A percentile compares a stretch with the other conserved stretches of the same genome.
Evolutionary conservation across 148 eudicot genomes (phyloP).

Genomic region (Rhododendron henanense): DNA sequence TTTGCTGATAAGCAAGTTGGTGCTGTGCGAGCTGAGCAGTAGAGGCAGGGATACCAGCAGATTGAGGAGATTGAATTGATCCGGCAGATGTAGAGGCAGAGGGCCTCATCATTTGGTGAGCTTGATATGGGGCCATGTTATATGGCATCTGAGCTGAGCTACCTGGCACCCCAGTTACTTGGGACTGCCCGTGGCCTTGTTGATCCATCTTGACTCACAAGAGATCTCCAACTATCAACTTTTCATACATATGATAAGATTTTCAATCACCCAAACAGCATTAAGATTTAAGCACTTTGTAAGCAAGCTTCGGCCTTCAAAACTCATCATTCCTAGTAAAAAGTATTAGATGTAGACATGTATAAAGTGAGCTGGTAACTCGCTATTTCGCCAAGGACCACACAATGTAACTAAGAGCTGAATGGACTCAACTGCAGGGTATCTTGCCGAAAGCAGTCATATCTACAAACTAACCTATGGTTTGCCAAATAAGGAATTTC

Average conservation of each 20-base stretch:
- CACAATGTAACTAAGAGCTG: neutral
- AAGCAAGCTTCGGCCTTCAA: neutral
- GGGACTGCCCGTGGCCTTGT: slow-evolving; percentile 43
- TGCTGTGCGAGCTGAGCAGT: slow-evolving; percentile 23
- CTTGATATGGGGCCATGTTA: slow-evolving; percentile 25
- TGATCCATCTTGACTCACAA: slow-evolving; percentile 32
- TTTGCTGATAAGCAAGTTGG: slow-evolving; percentile 31
- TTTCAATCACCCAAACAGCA: neutral
- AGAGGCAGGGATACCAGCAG: slow-evolving; percentile 9
- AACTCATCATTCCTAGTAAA: neutral
- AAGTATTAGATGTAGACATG: neutral
- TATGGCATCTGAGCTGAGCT: slow-evolving; percentile 39
- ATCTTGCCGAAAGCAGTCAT: neutral
- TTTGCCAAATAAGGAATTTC: neutral
- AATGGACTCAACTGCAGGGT: neutral
- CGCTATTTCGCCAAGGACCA: neutral
- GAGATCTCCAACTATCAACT: neutral
- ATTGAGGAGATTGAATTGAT: slow-evolving; percentile 18
- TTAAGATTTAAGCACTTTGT: neutral
- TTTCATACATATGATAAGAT: neutral
- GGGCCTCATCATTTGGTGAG: slow-evolving; percentile 33
- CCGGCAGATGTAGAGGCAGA: slow-evolving; percentile 29
- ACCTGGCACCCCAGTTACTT: slow-evolving; percentile 25
- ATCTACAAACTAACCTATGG: neutral
- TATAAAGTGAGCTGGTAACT: neutral